phyloP scores from a whole-genome alignment of 805 yeast species.

The Maudiozyma serrabonitensis region DNA sequence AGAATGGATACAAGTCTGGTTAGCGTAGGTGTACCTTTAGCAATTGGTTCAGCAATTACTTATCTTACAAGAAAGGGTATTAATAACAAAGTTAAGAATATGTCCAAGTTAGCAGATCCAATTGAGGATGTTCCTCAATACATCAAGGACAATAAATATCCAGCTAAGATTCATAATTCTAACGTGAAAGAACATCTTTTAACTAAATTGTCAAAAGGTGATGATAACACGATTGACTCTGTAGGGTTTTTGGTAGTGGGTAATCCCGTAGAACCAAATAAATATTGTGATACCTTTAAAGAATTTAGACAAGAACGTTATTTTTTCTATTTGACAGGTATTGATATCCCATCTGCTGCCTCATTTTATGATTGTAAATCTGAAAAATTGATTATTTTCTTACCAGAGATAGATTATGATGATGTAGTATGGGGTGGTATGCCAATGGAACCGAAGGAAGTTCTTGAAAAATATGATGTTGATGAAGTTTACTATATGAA shows the following conservation, averaged over 20 bases:
- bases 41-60: too few species aligned
- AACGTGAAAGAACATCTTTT: constrained; percentile 38
- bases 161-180: constrained; percentile 70
- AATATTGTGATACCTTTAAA: constrained; percentile 70
- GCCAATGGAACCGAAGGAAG: constrained; percentile 63
- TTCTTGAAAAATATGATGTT: constrained; percentile 58
- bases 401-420: constrained; percentile 78
- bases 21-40: too few species aligned
- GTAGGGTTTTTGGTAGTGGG: constrained; percentile 52
- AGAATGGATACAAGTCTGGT: too few species aligned
- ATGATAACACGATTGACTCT: constrained; percentile 8
- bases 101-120: constrained; percentile 10
- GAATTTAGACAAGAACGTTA: constrained; percentile 85
- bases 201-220: constrained; percentile 9
- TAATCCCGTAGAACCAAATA: constrained; percentile 45
- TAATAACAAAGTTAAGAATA: not conserved
- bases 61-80: too few species aligned
- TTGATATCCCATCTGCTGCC: constrained; percentile 67
- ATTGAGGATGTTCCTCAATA: constrained; percentile 14
- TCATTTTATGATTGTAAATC: constrained; percentile 45
- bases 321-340: constrained; percentile 80
- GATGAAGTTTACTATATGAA: constrained; percentile 64
- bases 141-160: constrained; percentile 44
- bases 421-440: constrained; percentile 96
- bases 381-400: constrained; percentile 57